Evolutionary conservation across 768 basidiomycete species (phyloP), one percentile per base, ranked within the genome.

Genomic region (Dentipellis fragilis): DNA sequence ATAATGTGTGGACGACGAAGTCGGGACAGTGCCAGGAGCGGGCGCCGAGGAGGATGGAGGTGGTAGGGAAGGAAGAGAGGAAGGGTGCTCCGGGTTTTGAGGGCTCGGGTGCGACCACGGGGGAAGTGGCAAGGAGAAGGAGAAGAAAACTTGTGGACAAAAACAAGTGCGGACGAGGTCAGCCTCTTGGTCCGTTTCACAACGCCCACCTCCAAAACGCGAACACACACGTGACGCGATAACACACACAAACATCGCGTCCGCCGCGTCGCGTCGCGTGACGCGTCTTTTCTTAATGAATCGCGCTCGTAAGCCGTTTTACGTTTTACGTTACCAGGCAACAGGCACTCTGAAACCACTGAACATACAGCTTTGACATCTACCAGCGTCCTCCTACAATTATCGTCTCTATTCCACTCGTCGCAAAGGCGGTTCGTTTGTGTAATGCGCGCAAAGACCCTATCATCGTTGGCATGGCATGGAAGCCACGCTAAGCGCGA

Each of bases 201-300:
- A 55, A 58, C 51, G 42, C 38, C 52, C 51, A 45, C 40, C 58
- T 57, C 55, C 59, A 55, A 60, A 48, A 42, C 16, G 48, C 58
- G 58, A 61, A 59, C 51, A 37, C 1, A 12, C 60, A 61, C 60
- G 60, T 61, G 60, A 61, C 36, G 2, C 21, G n/a, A 54, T 45
- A 61, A 61, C 51, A 61, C 37, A 21, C 16, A 49, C 60, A 61
- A 61, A 61, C 53, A 61, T 56, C 60, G 54, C 60, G 60, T 61
- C 34, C 37, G 14, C 10, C 48, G 48, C 48, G 48, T 57, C 58
- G 60, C 60, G 55, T 55, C 21, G 45, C 16, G 12, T 55, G 58
- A 52, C 59, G 57, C 55, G 59, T 48, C 51, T 23, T 34, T 42
- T 12, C 52, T 36, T 53, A 40, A 40, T 53, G 37, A 42, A n/a